These are phyloP conservation scores for Lophiostoma macrostomum DNA, from an alignment of 495 filamentous ascomycete species.

Conservation along the genomic window DNA sequence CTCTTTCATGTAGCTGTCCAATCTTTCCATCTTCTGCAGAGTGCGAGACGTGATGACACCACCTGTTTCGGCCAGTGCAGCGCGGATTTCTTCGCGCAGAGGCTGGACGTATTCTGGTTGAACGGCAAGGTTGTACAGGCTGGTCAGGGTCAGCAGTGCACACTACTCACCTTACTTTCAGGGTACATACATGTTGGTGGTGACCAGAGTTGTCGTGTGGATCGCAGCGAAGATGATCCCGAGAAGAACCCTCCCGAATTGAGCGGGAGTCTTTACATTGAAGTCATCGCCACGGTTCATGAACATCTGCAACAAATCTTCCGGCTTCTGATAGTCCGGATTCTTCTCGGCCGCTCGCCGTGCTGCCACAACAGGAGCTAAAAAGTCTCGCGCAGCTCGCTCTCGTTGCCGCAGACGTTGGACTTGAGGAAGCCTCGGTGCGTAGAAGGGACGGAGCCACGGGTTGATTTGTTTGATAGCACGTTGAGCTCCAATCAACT, in stretches of 20 bases:
- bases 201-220: constrained; percentile 39
- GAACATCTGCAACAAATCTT: constrained; percentile 41
- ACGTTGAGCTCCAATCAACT: constrained; percentile 13
- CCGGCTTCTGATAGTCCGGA: constrained; percentile 25
- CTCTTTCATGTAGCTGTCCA: constrained; percentile 33
- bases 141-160: not conserved
- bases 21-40: constrained; percentile 26
- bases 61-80: constrained; percentile 14
- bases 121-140: constrained; percentile 22
- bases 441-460: constrained; percentile 15
- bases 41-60: constrained; percentile 22
- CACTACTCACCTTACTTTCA: no score
- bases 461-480: constrained; percentile 22
- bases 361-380: constrained; percentile 31
- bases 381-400: constrained; percentile 1
- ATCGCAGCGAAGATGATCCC: constrained; percentile 38
- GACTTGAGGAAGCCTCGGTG: constrained; percentile 18
- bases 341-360: constrained; percentile 22
- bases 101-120: constrained; percentile 20
- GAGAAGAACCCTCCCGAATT: constrained; percentile 31
- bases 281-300: constrained; percentile 21
- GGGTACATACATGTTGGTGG: constrained; percentile 16
- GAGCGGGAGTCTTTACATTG: not conserved
- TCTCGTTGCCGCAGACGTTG: constrained; percentile 1
- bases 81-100: constrained; percentile 28